These are phyloP conservation scores for Helotiales sp. DNA, from an alignment of 2,329 filamentous ascomycete species.

Conservation along the genomic window DNA sequence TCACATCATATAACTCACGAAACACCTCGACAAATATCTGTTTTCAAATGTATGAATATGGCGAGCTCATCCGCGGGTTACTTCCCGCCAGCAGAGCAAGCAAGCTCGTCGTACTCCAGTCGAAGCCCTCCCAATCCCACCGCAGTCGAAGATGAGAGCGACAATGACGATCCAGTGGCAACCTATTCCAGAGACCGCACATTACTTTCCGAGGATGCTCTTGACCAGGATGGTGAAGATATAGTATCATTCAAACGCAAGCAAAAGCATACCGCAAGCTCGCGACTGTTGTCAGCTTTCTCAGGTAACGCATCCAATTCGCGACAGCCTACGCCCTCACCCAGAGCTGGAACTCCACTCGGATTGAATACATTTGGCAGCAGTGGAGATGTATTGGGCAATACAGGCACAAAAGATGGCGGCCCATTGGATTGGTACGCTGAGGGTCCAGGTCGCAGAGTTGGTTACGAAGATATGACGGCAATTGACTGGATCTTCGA, in stretches of 20 bases:
- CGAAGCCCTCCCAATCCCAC: slow-evolving; percentile 31
- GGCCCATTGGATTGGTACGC: slow-evolving; percentile 78
- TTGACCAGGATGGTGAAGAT: slow-evolving; percentile 55
- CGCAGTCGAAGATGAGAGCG: slow-evolving; percentile 48
- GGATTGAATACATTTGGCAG: slow-evolving; percentile 28
- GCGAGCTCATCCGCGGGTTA: slow-evolving; percentile 40
- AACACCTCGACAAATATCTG: slow-evolving; percentile 21
- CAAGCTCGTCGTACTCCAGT: slow-evolving; percentile 37
- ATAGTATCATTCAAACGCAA: slow-evolving; percentile 75
- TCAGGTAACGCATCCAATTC: slow-evolving; percentile 32
- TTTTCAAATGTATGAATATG: slow-evolving; percentile 39
- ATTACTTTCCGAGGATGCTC: slow-evolving; percentile 61
- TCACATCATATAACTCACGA: background rate
- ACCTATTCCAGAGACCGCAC: slow-evolving; percentile 40
- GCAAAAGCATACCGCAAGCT: slow-evolving; percentile 49
- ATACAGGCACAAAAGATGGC: slow-evolving; percentile 50
- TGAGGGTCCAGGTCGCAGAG: slow-evolving; percentile 85
- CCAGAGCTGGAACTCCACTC: slow-evolving; percentile 32
- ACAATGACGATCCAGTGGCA: slow-evolving; percentile 44
- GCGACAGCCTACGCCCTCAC: slow-evolving; percentile 35
- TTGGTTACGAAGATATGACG: slow-evolving; percentile 94
- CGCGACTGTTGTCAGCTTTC: slow-evolving; percentile 38
- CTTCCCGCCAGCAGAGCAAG: slow-evolving; percentile 30
- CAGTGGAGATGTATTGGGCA: slow-evolving; percentile 23
- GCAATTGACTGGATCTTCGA: slow-evolving; percentile 99